phyloP scores from a whole-genome alignment of 495 filamentous ascomycete genomes.

The Glarea lozoyensis region DNA sequence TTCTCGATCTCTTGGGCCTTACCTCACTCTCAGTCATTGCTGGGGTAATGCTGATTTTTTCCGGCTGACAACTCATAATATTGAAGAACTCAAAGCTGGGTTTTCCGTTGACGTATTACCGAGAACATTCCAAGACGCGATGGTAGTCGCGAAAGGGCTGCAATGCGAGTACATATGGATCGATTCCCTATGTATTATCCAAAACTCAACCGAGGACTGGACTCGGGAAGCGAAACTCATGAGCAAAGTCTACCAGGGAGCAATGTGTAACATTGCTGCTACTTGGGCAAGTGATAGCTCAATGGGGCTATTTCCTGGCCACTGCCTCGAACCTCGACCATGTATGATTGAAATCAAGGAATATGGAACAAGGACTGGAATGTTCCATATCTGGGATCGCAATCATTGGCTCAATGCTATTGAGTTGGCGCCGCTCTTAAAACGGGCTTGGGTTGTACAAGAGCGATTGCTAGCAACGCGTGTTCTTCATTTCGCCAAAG shows the following conservation, averaged over 20 bases:
- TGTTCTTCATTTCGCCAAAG: neutral
- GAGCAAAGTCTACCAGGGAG: neutral
- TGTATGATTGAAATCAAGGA: neutral
- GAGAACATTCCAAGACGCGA: neutral
- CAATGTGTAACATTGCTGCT: neutral
- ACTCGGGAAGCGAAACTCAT: neutral
- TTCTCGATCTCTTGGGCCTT: neutral
- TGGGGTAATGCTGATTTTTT: neutral
- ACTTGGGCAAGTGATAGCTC: neutral
- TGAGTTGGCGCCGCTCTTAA: neutral
- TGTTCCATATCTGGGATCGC: neutral
- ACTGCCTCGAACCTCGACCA: neutral
- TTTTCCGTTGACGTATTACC: neutral
- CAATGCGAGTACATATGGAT: neutral
- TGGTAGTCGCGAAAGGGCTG: neutral
- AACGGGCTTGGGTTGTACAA: slow-evolving; percentile 5
- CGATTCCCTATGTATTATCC: slow-evolving; percentile 4
- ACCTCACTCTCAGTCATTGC: neutral
- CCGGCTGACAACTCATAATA: neutral
- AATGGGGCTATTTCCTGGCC: neutral
- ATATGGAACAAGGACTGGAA: neutral
- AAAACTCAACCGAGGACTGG: slow-evolving; percentile 1
- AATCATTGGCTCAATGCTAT: neutral
- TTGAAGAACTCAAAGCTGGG: neutral
- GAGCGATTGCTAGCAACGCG: slow-evolving; percentile 1